These are phyloP conservation scores for Sphagnum contortum DNA, from an alignment of 225 moss, liverwort and hornwort species.

Conservation along the genomic window DNA sequence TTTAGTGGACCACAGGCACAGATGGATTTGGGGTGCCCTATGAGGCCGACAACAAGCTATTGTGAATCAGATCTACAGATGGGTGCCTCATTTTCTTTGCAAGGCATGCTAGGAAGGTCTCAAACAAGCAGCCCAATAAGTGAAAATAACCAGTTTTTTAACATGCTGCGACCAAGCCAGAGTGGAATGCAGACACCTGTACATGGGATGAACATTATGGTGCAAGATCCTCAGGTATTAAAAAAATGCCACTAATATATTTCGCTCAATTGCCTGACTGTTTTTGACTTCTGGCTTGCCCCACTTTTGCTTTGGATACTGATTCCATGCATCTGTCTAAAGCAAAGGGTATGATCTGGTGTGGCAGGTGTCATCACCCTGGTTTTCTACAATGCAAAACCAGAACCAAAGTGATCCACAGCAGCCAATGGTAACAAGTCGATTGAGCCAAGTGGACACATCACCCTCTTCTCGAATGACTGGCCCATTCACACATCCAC, in stretches of 20 bases:
- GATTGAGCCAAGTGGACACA: conserved; percentile 43
- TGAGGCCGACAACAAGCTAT: conserved; percentile 50
- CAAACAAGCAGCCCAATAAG: conserved; percentile 36
- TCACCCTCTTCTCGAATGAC: conserved; percentile 29
- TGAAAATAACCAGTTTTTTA: conserved; percentile 61
- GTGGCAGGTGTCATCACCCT: conserved; percentile 44
- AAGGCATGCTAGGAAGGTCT: conserved; percentile 61
- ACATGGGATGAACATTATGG: neutral
- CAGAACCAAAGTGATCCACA: conserved; percentile 43
- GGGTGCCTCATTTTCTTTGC: conserved; percentile 51
- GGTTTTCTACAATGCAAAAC: conserved; percentile 64
- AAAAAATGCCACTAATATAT: too few species aligned
- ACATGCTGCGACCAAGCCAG: conserved; percentile 47
- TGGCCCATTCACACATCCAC: conserved; percentile 47
- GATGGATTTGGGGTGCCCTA: conserved; percentile 43
- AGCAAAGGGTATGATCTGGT: too few species aligned
- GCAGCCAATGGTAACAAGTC: conserved; percentile 29
- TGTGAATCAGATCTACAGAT: conserved; percentile 67
- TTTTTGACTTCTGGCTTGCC: too few species aligned
- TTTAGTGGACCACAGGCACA: conserved; percentile 63
- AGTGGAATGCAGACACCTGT: conserved; percentile 32
- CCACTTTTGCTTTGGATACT: too few species aligned
- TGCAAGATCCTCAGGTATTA: too few species aligned
- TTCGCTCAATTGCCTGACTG: too few species aligned
- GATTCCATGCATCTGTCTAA: too few species aligned